Conservation (phyloP, 257 asterid species). For the Asclepias syriaca region DNA sequence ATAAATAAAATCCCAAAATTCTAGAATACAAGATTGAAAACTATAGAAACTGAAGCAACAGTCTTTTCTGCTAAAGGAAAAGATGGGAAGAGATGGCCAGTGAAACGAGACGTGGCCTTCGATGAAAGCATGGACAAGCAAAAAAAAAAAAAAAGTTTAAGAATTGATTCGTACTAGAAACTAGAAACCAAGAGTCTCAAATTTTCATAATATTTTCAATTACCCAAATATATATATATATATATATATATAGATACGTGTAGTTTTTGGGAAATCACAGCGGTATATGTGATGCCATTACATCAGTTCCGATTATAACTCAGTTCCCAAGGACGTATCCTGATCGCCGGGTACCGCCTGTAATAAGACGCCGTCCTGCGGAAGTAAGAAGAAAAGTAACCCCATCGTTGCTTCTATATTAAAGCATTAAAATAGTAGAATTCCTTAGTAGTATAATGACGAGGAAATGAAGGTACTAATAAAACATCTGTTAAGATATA, state of each 20-base stretch:
- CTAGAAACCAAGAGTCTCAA: no score
- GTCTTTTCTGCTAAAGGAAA: not conserved
- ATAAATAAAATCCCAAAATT: not conserved
- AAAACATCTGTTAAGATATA: not conserved
- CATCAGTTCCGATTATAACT: not conserved
- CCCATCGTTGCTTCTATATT: no score
- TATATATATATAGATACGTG: no score
- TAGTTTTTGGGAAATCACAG: not conserved
- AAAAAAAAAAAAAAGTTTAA: not conserved
- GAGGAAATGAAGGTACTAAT: not conserved
- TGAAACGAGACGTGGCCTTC: slow-evolving; percentile 1
- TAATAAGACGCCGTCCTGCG: no score
- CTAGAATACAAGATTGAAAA: not conserved
- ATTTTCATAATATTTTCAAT: no score
- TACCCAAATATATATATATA: no score
- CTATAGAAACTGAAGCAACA: not conserved
- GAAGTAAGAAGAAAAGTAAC: no score
- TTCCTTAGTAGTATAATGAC: not conserved
- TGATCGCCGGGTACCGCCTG: not conserved
- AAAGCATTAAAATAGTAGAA: not conserved
- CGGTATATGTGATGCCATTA: not conserved
- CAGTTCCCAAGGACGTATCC: not conserved
- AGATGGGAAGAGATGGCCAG: not conserved
- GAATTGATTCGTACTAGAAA: not conserved
- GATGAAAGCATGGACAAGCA: not conserved